These are phyloP conservation scores for Pluteus cervinus DNA, from an alignment of 768 basidiomycete species.

Conservation along the genomic window DNA sequence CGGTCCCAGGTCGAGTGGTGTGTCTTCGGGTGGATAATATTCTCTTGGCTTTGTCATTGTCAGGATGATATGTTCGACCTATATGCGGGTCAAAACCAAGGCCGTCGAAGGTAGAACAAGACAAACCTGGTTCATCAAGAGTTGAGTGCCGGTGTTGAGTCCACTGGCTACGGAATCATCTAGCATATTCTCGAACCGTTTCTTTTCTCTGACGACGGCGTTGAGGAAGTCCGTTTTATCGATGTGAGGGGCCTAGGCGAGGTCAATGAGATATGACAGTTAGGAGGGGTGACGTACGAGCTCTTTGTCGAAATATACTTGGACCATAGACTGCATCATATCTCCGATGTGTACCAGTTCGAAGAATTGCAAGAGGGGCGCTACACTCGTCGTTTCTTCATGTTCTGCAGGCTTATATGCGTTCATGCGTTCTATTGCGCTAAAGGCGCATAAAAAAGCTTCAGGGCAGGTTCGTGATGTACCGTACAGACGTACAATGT, in stretches of 20 bases:
- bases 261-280: slow-evolving; percentile 1
- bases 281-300: slow-evolving; percentile 43
- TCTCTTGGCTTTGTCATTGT: slow-evolving; percentile 78
- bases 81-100: slow-evolving; percentile 2
- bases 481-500: slow-evolving; percentile 42
- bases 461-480: slow-evolving; percentile 10
- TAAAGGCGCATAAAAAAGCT: slow-evolving; percentile 20
- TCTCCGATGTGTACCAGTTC: slow-evolving; percentile 96
- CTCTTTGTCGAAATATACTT: slow-evolving; percentile 98
- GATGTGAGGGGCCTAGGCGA: slow-evolving; percentile 69
- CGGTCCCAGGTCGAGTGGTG: slow-evolving; percentile 74
- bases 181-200: slow-evolving; percentile 85
- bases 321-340: slow-evolving; percentile 95
- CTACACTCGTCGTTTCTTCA: slow-evolving; percentile 74
- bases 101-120: not conserved
- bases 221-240: slow-evolving; percentile 94
- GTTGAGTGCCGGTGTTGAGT: slow-evolving; percentile 91
- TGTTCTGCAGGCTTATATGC: slow-evolving; percentile 88
- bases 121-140: slow-evolving; percentile 86
- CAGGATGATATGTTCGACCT: slow-evolving; percentile 92
- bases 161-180: slow-evolving; percentile 94
- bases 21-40: slow-evolving; percentile 85
- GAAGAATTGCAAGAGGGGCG: slow-evolving; percentile 93
- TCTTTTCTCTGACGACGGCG: slow-evolving; percentile 91
- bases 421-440: slow-evolving; percentile 86